Evolutionary conservation across 116 monocot species (phyloP).

Genomic region (Phalaenopsis hybrid): DNA sequence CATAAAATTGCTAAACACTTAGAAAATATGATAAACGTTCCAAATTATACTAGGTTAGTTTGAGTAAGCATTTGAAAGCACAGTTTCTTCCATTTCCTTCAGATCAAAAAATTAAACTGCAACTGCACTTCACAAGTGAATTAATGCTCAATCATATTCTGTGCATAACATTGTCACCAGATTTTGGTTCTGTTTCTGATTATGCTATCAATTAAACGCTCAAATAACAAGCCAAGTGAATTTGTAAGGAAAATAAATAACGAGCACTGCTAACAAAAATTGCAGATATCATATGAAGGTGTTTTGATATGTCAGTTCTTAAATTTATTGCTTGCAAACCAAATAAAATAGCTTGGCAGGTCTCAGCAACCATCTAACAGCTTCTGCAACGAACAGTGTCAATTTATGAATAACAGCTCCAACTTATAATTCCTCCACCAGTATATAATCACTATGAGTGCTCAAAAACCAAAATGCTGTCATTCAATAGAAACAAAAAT

Average conservation of each 20-base stretch:
- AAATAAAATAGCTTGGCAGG: neutral
- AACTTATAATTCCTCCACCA: neutral
- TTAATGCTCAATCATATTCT: neutral
- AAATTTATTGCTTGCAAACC: neutral
- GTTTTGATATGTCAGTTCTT: neutral
- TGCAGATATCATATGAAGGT: neutral
- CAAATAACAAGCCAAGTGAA: neutral
- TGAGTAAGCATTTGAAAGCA: neutral
- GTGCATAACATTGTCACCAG: neutral
- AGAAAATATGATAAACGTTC: neutral
- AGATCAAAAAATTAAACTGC: neutral
- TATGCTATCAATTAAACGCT: neutral
- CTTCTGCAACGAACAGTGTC: neutral
- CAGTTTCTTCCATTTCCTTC: neutral
- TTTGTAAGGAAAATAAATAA: neutral
- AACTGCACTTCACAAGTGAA: neutral
- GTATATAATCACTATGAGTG: neutral
- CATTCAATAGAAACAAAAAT: conserved; percentile 1
- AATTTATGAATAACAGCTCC: neutral
- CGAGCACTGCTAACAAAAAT: too few species aligned
- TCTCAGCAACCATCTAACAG: neutral
- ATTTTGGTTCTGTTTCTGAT: neutral
- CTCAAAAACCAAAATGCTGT: neutral
- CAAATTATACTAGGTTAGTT: neutral
- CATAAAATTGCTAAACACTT: neutral